Evolutionary conservation across 768 basidiomycete genomes (phyloP).

Genomic region (Rhodotorula paludigena): DNA sequence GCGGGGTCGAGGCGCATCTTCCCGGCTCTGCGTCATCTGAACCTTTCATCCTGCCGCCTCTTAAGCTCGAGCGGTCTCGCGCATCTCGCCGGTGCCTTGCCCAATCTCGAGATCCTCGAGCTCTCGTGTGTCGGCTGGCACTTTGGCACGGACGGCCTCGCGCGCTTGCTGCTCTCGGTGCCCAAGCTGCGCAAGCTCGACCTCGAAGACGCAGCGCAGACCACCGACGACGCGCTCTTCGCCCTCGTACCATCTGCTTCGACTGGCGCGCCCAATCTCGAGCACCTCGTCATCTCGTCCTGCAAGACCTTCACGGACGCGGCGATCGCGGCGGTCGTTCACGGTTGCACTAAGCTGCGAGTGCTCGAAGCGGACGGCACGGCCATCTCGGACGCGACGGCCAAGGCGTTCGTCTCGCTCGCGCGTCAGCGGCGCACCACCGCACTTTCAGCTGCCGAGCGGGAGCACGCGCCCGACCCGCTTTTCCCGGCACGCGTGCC

Average conservation of each 20-base stretch:
- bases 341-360: conserved; percentile 58
- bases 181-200: conserved; percentile 70
- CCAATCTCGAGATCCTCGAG: conserved; percentile 70
- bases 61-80: conserved; percentile 72
- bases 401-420: conserved; percentile 64
- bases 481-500: background rate
- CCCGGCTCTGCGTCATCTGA: conserved; percentile 67
- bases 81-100: conserved; percentile 65
- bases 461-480: background rate
- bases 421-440: conserved; percentile 7
- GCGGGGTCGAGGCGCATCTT: conserved; percentile 53
- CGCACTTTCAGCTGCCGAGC: conserved; percentile 27
- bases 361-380: conserved; percentile 77
- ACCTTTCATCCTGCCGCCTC: conserved; percentile 63
- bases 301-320: conserved; percentile 62
- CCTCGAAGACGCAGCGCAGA: conserved; percentile 72
- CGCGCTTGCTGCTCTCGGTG: conserved; percentile 63
- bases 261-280: conserved; percentile 48
- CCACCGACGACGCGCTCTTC: conserved; percentile 67
- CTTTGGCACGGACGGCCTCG: conserved; percentile 67
- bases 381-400: conserved; percentile 58
- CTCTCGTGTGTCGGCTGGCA: conserved; percentile 63
- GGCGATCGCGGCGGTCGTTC: conserved; percentile 62
- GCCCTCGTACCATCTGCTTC: conserved; percentile 56
- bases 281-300: conserved; percentile 66